Percentiles rank a stretch among this genome's conserved stretches.
phyloP scores from a whole-genome alignment of 495 filamentous ascomycete genomes.

The Aspergillus diversus region DNA sequence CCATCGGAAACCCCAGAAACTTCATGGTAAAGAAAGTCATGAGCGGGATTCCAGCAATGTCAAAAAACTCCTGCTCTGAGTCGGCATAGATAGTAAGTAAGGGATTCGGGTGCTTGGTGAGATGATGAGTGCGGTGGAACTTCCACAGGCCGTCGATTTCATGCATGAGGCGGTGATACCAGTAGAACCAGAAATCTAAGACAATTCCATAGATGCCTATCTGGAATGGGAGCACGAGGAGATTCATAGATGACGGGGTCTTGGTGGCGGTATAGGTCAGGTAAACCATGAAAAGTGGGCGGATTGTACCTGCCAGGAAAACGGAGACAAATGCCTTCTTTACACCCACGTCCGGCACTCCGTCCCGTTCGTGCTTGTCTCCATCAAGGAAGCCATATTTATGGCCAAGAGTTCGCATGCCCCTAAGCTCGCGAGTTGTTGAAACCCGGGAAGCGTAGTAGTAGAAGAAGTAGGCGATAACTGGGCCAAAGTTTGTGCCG shows the following conservation, averaged over 20 bases:
- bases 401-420: constrained; percentile 31
- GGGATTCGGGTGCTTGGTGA: constrained; percentile 50
- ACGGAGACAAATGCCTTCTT: constrained; percentile 27
- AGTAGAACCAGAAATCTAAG: constrained; percentile 53
- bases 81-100: constrained; percentile 47
- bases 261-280: constrained; percentile 25
- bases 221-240: constrained; percentile 40
- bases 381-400: constrained; percentile 37
- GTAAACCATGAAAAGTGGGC: constrained; percentile 27
- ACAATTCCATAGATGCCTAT: constrained; percentile 45
- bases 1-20: constrained; percentile 41
- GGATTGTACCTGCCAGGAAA: constrained; percentile 25
- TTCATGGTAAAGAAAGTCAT: constrained; percentile 33
- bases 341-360: constrained; percentile 32
- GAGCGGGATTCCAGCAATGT: constrained; percentile 45
- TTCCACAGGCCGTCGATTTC: constrained; percentile 44
- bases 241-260: constrained; percentile 26
- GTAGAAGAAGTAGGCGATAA: constrained; percentile 31
- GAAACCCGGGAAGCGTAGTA: constrained; percentile 19
- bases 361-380: constrained; percentile 31
- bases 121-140: constrained; percentile 49
- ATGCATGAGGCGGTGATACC: constrained; percentile 49
- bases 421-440: constrained; percentile 27
- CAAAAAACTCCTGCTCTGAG: constrained; percentile 49
- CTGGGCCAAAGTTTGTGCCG: constrained; percentile 18